Evolutionary conservation across 1,284 basidiomycete species (phyloP).

Genomic region (Microbotryum saponariae): DNA sequence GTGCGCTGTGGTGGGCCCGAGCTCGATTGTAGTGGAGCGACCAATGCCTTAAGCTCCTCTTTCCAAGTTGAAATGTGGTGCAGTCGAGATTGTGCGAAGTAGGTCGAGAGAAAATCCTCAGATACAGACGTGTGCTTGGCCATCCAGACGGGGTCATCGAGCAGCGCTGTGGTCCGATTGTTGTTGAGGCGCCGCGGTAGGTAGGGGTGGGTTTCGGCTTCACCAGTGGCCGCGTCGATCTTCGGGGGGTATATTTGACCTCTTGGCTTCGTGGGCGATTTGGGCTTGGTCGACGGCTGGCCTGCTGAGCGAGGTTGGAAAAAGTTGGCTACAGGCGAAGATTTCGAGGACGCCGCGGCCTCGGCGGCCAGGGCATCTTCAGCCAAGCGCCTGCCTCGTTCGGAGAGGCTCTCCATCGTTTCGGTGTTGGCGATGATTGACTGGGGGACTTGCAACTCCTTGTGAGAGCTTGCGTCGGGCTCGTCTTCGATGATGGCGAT

Average conservation of each 20-base stretch:
- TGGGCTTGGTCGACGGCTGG: background rate
- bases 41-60: constrained; percentile 71
- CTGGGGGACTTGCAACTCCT: background rate
- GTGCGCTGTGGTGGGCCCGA: constrained; percentile 49
- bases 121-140: constrained; percentile 75
- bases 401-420: constrained; percentile 21
- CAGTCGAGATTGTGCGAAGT: constrained; percentile 82
- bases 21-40: constrained; percentile 60
- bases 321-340: background rate
- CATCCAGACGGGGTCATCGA: constrained; percentile 76
- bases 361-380: constrained; percentile 8
- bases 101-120: constrained; percentile 72
- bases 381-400: constrained; percentile 21
- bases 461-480: too few relatives aligned
- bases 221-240: constrained; percentile 44
- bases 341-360: background rate
- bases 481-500: background rate
- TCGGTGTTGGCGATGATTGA: background rate
- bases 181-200: constrained; percentile 16
- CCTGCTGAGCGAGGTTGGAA: constrained; percentile 5
- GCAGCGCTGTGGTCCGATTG: constrained; percentile 43
- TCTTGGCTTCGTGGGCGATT: background rate
- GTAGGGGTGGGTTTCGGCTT: constrained; percentile 9
- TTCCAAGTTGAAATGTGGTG: constrained; percentile 93
- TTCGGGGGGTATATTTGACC: constrained; percentile 24